Base-by-base conservation (phyloP, 495 filamentous ascomycete genomes). In the Chaetomium fimeti region DNA sequence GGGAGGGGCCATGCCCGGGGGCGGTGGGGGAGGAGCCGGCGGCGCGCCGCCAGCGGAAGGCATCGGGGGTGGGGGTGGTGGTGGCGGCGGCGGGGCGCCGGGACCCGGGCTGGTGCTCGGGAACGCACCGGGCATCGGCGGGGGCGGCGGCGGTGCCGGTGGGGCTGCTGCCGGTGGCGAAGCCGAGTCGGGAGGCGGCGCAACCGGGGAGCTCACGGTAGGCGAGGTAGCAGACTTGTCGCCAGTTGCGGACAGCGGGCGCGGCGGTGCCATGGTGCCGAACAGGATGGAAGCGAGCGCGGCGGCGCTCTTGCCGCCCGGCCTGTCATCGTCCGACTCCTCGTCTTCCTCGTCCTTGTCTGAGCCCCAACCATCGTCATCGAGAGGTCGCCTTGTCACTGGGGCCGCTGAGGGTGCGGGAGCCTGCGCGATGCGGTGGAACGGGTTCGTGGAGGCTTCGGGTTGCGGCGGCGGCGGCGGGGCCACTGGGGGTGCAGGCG, bases 201-300 rank as follows among this genome's bases (percentile, higher is more conserved):
- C 71, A 53, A 65, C 73, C 25, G 78, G 74, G 6, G 78, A 69
- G 22, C 62, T 71, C 72, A 79, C 59, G 63, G 77, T 71, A 25
- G 81, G 77, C 12, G 78, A 77, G 15, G 71, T 80, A n/a, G 81
- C 73, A 47, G 81, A 76, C 68, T 88, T 88, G 55, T 91, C 86
- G 57, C 90, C 91, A 77, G 89, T 86, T 11, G 90, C 89, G 55
- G 90, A 93, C 28, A 97, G 74, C 40, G 95, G 92, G 57, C 93
- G 87, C 24, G 94, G 94, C 48, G 94, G 94, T 12, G 84, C 94
- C 94, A 98, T 98, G 57, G 93, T 96, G 61, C 94, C 93, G 76
- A 98, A 98, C 36, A 98, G 84, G 64, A 92, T 94, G 42, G 89
- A 92, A 20, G 94, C 94, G 40, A 98, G 87, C 63, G 95, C 89